Conservation (phyloP, 371 early-diverging fungal species). For the Mortierella sp. region DNA sequence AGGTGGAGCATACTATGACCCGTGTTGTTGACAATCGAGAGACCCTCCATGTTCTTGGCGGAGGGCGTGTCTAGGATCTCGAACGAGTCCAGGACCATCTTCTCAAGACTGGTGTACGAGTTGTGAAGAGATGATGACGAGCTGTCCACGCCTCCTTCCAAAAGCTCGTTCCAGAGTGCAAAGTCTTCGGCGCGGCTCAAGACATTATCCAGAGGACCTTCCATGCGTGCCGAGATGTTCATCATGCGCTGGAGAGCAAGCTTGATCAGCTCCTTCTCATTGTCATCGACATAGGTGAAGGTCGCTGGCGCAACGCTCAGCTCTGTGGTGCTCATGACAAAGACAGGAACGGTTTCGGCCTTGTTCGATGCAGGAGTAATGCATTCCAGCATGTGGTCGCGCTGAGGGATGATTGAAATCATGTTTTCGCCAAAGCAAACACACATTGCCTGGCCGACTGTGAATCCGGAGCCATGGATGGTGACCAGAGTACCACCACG, state of each 20-base stretch:
- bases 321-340: slow-evolving; percentile 32
- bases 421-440: slow-evolving; percentile 50
- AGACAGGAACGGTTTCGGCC: slow-evolving; percentile 48
- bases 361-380: slow-evolving; percentile 44
- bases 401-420: slow-evolving; percentile 45
- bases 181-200: slow-evolving; percentile 45
- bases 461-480: slow-evolving; percentile 47
- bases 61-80: slow-evolving; percentile 26
- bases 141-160: slow-evolving; percentile 21
- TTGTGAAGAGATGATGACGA: slow-evolving; percentile 4
- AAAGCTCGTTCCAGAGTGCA: slow-evolving; percentile 43
- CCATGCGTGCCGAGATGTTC: slow-evolving; percentile 42
- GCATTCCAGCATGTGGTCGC: slow-evolving; percentile 54
- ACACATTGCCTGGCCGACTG: slow-evolving; percentile 40
- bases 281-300: slow-evolving; percentile 49
- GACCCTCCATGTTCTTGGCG: slow-evolving; percentile 31
- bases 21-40: slow-evolving; percentile 35
- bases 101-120: slow-evolving; percentile 26
- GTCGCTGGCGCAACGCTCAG: slow-evolving; percentile 34
- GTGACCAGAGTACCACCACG: slow-evolving; percentile 51
- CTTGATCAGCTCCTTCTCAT: slow-evolving; percentile 53
- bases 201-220: slow-evolving; percentile 45
- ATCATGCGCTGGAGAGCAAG: slow-evolving; percentile 50
- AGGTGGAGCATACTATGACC: slow-evolving; percentile 52
- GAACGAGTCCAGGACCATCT: slow-evolving; percentile 40